Evolutionary conservation across 495 filamentous ascomycete species (phyloP).

Genomic region (Xylaria curta): DNA sequence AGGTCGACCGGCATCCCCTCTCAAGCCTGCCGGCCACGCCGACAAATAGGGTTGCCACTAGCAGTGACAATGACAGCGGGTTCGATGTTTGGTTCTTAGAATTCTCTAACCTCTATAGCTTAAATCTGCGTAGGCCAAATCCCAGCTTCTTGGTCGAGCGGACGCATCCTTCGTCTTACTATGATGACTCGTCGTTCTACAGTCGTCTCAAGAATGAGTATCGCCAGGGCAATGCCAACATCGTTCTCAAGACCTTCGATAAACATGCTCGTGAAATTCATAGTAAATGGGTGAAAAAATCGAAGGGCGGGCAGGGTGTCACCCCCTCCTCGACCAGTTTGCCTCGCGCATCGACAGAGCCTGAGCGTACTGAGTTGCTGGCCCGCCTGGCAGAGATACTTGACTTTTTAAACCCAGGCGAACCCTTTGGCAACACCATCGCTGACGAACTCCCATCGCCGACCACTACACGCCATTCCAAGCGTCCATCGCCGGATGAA

Average conservation of each 20-base stretch:
- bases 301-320: conserved; percentile 27
- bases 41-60: conserved; percentile 3
- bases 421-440: conserved; percentile 7
- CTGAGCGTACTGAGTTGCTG: conserved; percentile 31
- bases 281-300: conserved; percentile 39
- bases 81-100: conserved; percentile 43
- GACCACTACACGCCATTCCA: conserved; percentile 7
- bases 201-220: conserved; percentile 33
- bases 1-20: not conserved
- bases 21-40: conserved; percentile 25
- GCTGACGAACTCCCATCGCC: conserved; percentile 28
- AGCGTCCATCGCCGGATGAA: conserved; percentile 18
- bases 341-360: conserved; percentile 33
- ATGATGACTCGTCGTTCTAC: conserved; percentile 36
- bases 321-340: conserved; percentile 30
- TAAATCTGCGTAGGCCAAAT: conserved; percentile 35
- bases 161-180: conserved; percentile 26
- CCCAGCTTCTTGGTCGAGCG: conserved; percentile 30
- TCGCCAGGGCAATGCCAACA: conserved; percentile 27
- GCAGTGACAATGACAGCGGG: not conserved
- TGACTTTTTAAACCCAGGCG: conserved; percentile 22
- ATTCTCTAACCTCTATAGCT: conserved; percentile 39
- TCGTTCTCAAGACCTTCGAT: conserved; percentile 32
- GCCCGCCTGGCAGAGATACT: conserved; percentile 31
- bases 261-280: conserved; percentile 35